Base-by-base conservation (phyloP, 768 basidiomycete genomes). In the Russula sp. region DNA sequence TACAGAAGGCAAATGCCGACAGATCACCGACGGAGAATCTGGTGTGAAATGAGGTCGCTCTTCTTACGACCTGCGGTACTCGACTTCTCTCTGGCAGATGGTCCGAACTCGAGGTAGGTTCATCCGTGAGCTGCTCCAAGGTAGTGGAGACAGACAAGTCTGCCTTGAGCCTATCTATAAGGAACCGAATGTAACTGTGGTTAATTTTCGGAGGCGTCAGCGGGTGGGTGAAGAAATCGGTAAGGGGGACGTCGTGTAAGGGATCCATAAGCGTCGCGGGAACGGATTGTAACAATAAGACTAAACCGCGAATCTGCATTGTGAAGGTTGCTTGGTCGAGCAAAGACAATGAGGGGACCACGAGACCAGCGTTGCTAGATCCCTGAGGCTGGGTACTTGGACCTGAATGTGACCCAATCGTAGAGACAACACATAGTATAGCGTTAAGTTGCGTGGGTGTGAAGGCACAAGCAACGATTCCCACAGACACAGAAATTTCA, bases 191-290 rank as follows among this genome's bases (percentile, higher is more conserved):
- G 68, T 82, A 89, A 35, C 81, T 77, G 49, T 74, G 71, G 9
- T 74, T 69, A 7, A 83, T 69, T 41, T 66, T 70, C 16, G 83
- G 86, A 47, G 86, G 84, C 6, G 78, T 70, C n/a, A 88, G 73
- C 2, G 88, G 87, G 25, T 76, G 78, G 20, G 75, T 70, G 69
- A 85, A 88, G 69, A 83, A 90, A 25, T 68, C 60, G 10, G 70
- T 60, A 18, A 77, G 53, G 32, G 43, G 22, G 34, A 35, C 1
- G 10, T 42, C 53, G 34, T 25, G 54, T 35, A 67, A 60, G 47
- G 65, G 65, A 61, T 9, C 10, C 8, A 52, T 49, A 11, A 36
- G 41, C 6, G 46, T n/a, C 13, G 41, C 11, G 3, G 46, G 45
- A 34, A 50, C 41, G 41, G 62, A 54, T 36, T 84, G 74, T 13